Evolutionary conservation across 306 rosid species (phyloP).

Genomic region (Pachyrhizus erosus): DNA sequence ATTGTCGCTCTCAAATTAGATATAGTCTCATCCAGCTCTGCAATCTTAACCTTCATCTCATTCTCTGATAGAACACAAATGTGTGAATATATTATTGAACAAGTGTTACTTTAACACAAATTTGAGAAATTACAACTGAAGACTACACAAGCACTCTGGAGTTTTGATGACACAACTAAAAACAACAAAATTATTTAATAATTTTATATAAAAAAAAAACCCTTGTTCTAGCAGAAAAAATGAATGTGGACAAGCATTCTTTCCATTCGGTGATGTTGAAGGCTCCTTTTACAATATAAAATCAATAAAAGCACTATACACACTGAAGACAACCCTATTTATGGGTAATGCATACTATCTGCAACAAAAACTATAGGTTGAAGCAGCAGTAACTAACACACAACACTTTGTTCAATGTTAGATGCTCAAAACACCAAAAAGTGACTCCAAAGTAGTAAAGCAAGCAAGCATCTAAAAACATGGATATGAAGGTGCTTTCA

Average conservation of each 20-base stretch:
- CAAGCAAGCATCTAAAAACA: neutral
- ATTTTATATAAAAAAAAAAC: neutral
- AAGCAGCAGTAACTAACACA: neutral
- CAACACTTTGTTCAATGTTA: neutral
- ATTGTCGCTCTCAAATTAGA: constrained; percentile 59
- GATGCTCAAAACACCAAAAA: neutral
- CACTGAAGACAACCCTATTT: constrained; percentile 9
- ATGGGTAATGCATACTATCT: neutral
- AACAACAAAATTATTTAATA: neutral
- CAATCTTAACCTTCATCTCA: constrained; percentile 64
- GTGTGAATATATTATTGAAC: constrained; percentile 5
- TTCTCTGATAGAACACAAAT: constrained; percentile 60
- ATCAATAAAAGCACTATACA: neutral
- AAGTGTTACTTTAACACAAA: neutral
- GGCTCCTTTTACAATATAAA: neutral
- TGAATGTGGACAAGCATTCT: neutral
- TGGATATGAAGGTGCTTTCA: neutral
- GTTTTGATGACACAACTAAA: neutral
- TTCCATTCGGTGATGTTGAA: neutral
- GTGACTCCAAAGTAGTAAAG: neutral
- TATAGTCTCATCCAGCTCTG: constrained; percentile 56
- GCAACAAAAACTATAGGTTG: neutral
- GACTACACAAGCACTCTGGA: neutral
- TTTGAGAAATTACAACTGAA: neutral
- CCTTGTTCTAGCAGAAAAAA: neutral